Conservation (phyloP, 352 stramenopile species). For the Aphanomyces euteiches region DNA sequence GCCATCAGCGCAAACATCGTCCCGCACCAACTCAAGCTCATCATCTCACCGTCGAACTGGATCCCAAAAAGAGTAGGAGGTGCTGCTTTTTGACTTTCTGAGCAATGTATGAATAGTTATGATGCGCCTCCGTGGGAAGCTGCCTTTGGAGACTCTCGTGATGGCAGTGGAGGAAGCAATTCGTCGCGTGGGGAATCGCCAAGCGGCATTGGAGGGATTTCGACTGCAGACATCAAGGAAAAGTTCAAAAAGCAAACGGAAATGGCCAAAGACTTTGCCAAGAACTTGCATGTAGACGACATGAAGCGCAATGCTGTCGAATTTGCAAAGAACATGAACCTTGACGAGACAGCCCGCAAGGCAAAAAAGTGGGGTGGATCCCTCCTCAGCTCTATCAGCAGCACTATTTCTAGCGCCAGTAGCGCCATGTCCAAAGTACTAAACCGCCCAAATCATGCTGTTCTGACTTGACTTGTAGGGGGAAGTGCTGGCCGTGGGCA, state of each 20-base stretch:
- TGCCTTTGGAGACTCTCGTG: constrained; percentile 4
- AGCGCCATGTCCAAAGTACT: constrained; percentile 36
- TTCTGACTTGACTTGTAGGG: constrained; percentile 31
- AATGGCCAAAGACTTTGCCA: constrained; percentile 82
- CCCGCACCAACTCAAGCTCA: constrained; percentile 30
- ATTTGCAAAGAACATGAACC: constrained; percentile 83
- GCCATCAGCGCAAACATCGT: constrained; percentile 44
- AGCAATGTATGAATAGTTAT: constrained; percentile 11
- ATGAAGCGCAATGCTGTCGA: constrained; percentile 75
- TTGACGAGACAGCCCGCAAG: constrained; percentile 84
- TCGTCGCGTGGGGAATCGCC: not conserved
- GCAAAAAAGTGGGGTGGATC: constrained; percentile 83
- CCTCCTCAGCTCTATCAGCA: constrained; percentile 72
- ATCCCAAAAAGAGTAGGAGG: too few species aligned
- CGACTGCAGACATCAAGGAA: constrained; percentile 46
- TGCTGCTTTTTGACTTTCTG: not conserved
- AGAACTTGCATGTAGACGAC: constrained; percentile 85
- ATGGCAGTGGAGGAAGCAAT: constrained; percentile 8
- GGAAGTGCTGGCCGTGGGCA: constrained; percentile 73
- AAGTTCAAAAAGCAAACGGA: constrained; percentile 76
- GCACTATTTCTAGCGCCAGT: constrained; percentile 61
- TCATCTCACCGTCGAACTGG: not conserved
- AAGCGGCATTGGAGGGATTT: constrained; percentile 34
- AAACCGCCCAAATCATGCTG: not conserved
- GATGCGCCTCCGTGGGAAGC: constrained; percentile 14